These are phyloP conservation scores for Metschnikowia lachancei DNA, from an alignment of 805 yeast species.

Conservation along the genomic window DNA sequence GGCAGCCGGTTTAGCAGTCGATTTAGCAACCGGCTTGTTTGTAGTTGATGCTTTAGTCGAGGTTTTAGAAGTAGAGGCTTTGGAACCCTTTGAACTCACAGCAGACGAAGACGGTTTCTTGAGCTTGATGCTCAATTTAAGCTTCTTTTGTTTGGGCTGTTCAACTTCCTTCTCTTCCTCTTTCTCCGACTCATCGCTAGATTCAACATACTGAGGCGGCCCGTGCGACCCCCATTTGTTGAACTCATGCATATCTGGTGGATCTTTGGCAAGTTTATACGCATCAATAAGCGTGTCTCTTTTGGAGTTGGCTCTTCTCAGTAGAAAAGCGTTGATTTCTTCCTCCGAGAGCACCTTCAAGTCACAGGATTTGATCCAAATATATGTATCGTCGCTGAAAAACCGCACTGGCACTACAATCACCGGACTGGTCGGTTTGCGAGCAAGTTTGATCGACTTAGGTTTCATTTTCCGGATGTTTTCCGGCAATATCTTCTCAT, in stretches of 20 bases:
- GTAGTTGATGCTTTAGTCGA: no score
- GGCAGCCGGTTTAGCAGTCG: no score
- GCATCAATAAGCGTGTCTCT: conserved; percentile 48
- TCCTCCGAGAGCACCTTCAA: conserved; percentile 44
- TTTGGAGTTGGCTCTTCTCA: conserved; percentile 29
- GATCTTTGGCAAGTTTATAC: conserved; percentile 49
- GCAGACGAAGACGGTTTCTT: conserved; percentile 11
- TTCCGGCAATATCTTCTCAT: conserved; percentile 57
- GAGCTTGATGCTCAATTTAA: conserved; percentile 20
- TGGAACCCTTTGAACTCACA: no score
- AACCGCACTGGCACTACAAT: conserved; percentile 54
- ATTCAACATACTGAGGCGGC: conserved; percentile 35
- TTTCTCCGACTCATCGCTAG: conserved; percentile 35
- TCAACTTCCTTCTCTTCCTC: conserved; percentile 41
- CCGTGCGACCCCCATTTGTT: conserved; percentile 41
- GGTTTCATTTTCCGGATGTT: conserved; percentile 52
- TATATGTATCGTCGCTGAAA: conserved; percentile 68
- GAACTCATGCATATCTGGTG: conserved; percentile 42
- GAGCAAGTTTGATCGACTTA: conserved; percentile 33
- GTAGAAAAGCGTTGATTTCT: conserved; percentile 40
- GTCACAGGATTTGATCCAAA: conserved; percentile 60
- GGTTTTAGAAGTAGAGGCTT: no score
- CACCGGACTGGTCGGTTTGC: conserved; percentile 17
- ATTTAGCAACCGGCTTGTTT: no score
- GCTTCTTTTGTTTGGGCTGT: conserved; percentile 29